These are phyloP conservation scores for Boletus edulis DNA, from an alignment of 768 basidiomycete species.

Conservation along the genomic window DNA sequence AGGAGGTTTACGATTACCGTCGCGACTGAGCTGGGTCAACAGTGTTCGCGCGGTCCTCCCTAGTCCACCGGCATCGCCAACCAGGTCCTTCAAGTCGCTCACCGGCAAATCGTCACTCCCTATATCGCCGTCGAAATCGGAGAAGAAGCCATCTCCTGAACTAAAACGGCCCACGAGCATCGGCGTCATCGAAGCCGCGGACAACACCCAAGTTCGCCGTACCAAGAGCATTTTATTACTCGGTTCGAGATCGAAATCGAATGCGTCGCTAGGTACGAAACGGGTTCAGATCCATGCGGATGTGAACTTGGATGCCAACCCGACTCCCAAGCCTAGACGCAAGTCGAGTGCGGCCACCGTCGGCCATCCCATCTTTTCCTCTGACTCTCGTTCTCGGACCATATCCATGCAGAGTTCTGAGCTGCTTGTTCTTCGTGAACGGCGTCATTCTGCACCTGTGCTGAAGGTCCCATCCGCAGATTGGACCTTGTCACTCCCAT, in stretches of 20 bases:
- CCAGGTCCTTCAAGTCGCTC: slow-evolving; percentile 11
- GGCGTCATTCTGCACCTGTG: slow-evolving; percentile 31
- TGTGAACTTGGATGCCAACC: slow-evolving; percentile 10
- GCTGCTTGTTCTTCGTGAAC: slow-evolving; percentile 25
- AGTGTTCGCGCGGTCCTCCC: slow-evolving; percentile 25
- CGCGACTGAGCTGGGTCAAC: slow-evolving; percentile 30
- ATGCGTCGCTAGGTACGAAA: slow-evolving; percentile 19
- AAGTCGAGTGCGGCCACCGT: slow-evolving; percentile 26
- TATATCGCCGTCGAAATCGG: slow-evolving; percentile 5
- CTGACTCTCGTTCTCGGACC: neutral
- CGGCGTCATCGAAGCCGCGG: slow-evolving; percentile 31
- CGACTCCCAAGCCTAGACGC: slow-evolving; percentile 20
- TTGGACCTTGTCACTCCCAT: slow-evolving; percentile 32
- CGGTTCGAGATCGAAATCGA: slow-evolving; percentile 25
- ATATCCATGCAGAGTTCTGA: slow-evolving; percentile 10
- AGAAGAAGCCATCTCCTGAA: slow-evolving; percentile 4
- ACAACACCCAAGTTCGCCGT: slow-evolving; percentile 21
- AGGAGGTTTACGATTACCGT: slow-evolving; percentile 31
- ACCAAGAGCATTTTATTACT: slow-evolving; percentile 34
- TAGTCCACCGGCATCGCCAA: slow-evolving; percentile 31
- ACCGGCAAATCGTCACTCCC: slow-evolving; percentile 1
- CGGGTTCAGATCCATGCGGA: slow-evolving; percentile 31
- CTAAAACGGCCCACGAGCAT: slow-evolving; percentile 27
- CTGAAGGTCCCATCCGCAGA: slow-evolving; percentile 13
- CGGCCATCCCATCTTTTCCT: neutral